Conservation (phyloP, 306 rosid genomes). For the Lupinus albus region DNA sequence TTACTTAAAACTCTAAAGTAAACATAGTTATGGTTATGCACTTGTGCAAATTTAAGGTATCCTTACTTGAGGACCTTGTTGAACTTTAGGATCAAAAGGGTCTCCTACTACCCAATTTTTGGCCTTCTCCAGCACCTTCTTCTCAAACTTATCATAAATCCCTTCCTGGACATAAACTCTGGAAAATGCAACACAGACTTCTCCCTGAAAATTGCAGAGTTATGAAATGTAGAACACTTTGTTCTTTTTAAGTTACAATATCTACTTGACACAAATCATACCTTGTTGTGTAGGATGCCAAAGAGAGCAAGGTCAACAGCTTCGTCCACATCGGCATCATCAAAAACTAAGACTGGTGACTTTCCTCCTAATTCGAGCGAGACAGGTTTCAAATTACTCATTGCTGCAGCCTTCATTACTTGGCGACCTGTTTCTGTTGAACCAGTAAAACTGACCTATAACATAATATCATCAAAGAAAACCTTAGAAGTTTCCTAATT, state of each 20-base stretch:
- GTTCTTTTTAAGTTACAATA: background rate
- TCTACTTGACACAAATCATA: conserved; percentile 29
- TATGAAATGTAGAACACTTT: conserved; percentile 10
- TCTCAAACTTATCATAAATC: conserved; percentile 69
- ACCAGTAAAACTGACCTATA: conserved; percentile 83
- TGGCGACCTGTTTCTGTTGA: conserved; percentile 76
- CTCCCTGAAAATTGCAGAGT: conserved; percentile 63
- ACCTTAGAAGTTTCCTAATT: background rate
- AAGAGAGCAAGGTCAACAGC: conserved; percentile 78
- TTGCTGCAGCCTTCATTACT: conserved; percentile 80
- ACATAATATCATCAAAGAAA: background rate
- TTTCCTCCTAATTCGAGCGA: conserved; percentile 92
- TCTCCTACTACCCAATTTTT: conserved; percentile 76
- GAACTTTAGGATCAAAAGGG: conserved; percentile 78
- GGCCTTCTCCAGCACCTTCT: conserved; percentile 57
- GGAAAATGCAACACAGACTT: conserved; percentile 73
- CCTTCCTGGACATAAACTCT: conserved; percentile 84
- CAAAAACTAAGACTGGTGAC: conserved; percentile 78
- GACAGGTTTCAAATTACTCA: conserved; percentile 74
- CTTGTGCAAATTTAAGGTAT: conserved; percentile 9
- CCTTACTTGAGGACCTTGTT: conserved; percentile 81
- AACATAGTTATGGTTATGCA: conserved; percentile 5
- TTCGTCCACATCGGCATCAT: conserved; percentile 75
- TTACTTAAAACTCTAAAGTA: background rate
- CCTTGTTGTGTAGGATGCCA: conserved; percentile 77